phyloP scores from a whole-genome alignment of 768 basidiomycete species.

The Lactifluus volemus region DNA sequence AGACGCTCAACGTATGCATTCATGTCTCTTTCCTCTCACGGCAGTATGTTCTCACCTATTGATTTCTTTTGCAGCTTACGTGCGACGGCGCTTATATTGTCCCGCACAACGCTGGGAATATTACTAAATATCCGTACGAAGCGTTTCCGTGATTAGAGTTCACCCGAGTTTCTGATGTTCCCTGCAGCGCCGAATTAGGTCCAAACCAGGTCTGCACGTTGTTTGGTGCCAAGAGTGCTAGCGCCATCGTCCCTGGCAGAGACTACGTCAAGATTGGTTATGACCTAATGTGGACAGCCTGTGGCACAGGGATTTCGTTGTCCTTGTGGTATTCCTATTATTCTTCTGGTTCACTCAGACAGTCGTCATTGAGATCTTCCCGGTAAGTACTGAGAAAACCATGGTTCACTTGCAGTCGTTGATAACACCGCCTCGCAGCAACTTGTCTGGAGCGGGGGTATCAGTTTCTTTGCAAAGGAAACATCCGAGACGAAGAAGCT shows the following conservation, averaged over 20 bases:
- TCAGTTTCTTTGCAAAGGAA: conserved; percentile 56
- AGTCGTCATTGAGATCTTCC: conserved; percentile 52
- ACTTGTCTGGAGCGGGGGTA: conserved; percentile 53
- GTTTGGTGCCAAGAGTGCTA: conserved; percentile 52
- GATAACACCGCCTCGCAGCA: conserved; percentile 23
- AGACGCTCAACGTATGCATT: conserved; percentile 33
- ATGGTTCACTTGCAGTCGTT: conserved; percentile 20
- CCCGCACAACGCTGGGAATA: conserved; percentile 50
- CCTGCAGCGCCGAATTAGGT: conserved; percentile 53
- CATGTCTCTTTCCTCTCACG: conserved; percentile 33
- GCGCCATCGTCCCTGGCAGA: conserved; percentile 58
- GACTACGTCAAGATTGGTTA: conserved; percentile 70
- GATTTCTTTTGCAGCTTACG: conserved; percentile 30
- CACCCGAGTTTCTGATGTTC: not conserved
- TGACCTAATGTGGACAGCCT: conserved; percentile 43
- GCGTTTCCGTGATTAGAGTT: not conserved
- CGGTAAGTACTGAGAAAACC: conserved; percentile 32
- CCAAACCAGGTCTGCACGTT: conserved; percentile 74
- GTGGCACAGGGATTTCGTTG: conserved; percentile 65
- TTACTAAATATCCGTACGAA: conserved; percentile 55
- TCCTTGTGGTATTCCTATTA: conserved; percentile 61
- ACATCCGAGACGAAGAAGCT: conserved; percentile 42
- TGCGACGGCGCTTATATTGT: conserved; percentile 62
- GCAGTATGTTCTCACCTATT: conserved; percentile 1
- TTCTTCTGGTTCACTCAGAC: conserved; percentile 64